A percentile compares a stretch with the other conserved stretches of the same genome.
Conservation (phyloP, 2,329 filamentous ascomycete genomes). For the Botrytis aclada region DNA sequence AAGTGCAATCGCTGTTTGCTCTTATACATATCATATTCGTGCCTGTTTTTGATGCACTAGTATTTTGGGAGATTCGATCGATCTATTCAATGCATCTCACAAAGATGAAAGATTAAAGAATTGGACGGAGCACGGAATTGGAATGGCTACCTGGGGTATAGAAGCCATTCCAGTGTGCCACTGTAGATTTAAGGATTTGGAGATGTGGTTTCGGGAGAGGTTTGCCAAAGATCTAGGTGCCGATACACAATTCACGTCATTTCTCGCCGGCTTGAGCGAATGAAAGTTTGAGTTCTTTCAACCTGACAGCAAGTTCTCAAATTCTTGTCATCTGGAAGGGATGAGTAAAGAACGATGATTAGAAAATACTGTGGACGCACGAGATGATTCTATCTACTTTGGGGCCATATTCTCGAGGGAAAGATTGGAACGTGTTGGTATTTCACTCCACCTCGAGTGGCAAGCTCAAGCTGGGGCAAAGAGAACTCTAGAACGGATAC, state of each 20-base stretch:
- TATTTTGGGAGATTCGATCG: neutral
- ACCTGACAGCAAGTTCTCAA: neutral
- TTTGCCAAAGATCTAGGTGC: neutral
- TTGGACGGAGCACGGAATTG: slow-evolving; percentile 13
- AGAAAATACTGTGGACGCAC: neutral
- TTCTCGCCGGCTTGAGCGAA: slow-evolving; percentile 1
- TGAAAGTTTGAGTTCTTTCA: neutral
- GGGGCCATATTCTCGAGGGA: neutral
- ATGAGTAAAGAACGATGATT: neutral
- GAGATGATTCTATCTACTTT: neutral
- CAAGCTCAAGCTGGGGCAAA: neutral
- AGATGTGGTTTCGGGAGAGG: neutral
- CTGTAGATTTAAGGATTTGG: neutral
- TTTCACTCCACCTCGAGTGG: neutral
- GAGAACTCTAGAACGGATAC: neutral
- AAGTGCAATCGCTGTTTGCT: slow-evolving; percentile 9
- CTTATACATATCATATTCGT: slow-evolving; percentile 3
- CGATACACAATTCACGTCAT: neutral
- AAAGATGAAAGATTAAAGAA: neutral
- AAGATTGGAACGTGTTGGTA: neutral
- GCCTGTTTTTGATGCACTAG: neutral
- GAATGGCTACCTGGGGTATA: neutral
- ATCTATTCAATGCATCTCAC: neutral
- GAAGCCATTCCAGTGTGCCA: slow-evolving; percentile 6
- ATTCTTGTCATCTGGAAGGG: neutral